Evolutionary conservation across 176 grass and related monocot species (phyloP).

Genomic region (Musa beccarii): DNA sequence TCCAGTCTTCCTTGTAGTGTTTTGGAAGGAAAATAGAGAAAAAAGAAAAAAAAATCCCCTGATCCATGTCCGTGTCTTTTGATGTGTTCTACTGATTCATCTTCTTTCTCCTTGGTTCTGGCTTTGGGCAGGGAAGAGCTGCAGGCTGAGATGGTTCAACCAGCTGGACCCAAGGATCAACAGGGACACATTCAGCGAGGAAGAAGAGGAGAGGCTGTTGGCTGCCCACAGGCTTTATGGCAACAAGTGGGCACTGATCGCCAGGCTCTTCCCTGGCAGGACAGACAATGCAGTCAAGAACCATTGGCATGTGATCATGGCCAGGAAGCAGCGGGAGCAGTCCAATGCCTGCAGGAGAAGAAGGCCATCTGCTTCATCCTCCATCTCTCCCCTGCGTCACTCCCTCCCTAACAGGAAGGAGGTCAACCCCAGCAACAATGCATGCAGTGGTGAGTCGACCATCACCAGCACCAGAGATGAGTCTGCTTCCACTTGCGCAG

Average conservation of each 20-base stretch:
- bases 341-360: not conserved
- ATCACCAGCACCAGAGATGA: not conserved
- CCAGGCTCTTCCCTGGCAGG: slow-evolving; percentile 8
- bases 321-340: slow-evolving; percentile 8
- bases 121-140: slow-evolving; percentile 1
- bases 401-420: not conserved
- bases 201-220: slow-evolving; percentile 9
- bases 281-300: slow-evolving; percentile 13
- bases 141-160: slow-evolving; percentile 11
- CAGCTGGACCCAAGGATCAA: slow-evolving; percentile 13
- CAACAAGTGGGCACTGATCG: slow-evolving; percentile 10
- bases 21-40: too few relatives aligned
- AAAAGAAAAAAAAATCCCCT: too few relatives aligned
- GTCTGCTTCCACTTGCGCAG: not conserved
- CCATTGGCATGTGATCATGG: slow-evolving; percentile 13
- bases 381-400: not conserved
- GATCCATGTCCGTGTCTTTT: too few relatives aligned
- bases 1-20: too few relatives aligned
- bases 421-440: not conserved
- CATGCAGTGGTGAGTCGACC: not conserved
- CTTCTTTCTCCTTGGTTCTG: not conserved
- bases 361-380: not conserved
- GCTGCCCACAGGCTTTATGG: slow-evolving; percentile 6
- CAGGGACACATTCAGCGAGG: slow-evolving; percentile 4
- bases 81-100: not conserved